phyloP scores from a whole-genome alignment of 2,329 filamentous ascomycete species.

The Arthroderma sp. region DNA sequence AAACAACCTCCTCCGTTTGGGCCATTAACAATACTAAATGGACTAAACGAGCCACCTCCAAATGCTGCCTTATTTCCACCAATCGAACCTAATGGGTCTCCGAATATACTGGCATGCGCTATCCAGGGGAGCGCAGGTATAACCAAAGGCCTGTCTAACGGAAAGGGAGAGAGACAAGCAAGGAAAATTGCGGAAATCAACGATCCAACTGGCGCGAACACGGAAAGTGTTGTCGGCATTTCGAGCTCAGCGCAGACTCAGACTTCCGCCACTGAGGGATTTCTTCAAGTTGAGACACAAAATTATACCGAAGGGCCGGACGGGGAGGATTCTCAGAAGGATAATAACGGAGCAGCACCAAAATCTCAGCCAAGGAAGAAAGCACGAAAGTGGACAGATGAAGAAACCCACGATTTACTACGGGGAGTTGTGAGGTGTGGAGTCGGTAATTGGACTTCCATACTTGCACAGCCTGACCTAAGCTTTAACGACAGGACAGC shows the following conservation, averaged over 20 bases:
- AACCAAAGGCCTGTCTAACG: not conserved
- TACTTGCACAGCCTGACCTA: constrained; percentile 45
- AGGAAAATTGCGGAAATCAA: constrained; percentile 8
- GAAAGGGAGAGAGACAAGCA: constrained; percentile 10
- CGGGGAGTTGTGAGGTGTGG: constrained; percentile 49
- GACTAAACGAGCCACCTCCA: constrained; percentile 51
- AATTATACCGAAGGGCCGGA: not conserved
- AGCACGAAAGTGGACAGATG: constrained; percentile 45
- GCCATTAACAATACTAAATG: constrained; percentile 43
- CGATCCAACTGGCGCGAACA: not conserved
- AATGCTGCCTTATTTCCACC: constrained; percentile 50
- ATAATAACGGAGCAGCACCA: constrained; percentile 8
- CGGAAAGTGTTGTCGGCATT: not conserved
- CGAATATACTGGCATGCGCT: constrained; percentile 26
- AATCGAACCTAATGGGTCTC: constrained; percentile 42
- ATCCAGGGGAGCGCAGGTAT: not conserved
- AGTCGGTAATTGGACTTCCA: constrained; percentile 54
- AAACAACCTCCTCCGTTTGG: constrained; percentile 32
- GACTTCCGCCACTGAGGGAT: not conserved
- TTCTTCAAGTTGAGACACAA: not conserved
- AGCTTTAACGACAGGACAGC: constrained; percentile 48
- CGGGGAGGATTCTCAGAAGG: not conserved
- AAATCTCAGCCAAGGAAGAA: constrained; percentile 38
- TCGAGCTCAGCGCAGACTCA: not conserved
- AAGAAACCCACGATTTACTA: constrained; percentile 48